Percentiles rank a stretch among this genome's conserved stretches.
Evolutionary conservation across 2,329 filamentous ascomycete genomes (phyloP).

Genomic region (Fusarium sp.): DNA sequence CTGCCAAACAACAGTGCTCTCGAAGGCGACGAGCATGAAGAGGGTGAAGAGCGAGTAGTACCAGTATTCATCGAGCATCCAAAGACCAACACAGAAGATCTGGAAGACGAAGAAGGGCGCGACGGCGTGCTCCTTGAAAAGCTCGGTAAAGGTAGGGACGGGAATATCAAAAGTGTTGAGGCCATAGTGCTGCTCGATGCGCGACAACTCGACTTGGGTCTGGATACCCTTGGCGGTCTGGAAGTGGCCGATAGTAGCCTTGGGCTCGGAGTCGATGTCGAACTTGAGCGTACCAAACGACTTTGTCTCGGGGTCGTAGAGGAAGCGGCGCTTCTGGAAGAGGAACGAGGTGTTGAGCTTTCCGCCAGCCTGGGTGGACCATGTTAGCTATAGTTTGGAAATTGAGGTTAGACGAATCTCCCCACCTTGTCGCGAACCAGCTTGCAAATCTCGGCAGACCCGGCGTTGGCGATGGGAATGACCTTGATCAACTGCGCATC

Average conservation of each 20-base stretch:
- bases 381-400: slow-evolving; percentile 26
- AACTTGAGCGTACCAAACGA: slow-evolving; percentile 88
- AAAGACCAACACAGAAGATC: slow-evolving; percentile 96
- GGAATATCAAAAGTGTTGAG: slow-evolving; percentile 97
- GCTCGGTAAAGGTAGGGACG: slow-evolving; percentile 92
- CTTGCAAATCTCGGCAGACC: slow-evolving; percentile 86
- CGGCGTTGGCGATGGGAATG: slow-evolving; percentile 89
- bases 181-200: slow-evolving; percentile 92
- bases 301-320: slow-evolving; percentile 78
- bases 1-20: slow-evolving; percentile 99
- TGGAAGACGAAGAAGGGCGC: slow-evolving; percentile 99
- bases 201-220: slow-evolving; percentile 79
- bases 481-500: slow-evolving; percentile 92
- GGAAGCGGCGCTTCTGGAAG: slow-evolving; percentile 97
- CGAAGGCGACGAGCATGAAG: slow-evolving; percentile 97
- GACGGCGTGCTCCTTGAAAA: slow-evolving; percentile 98
- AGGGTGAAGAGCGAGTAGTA: slow-evolving; percentile 99
- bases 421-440: slow-evolving; percentile 79
- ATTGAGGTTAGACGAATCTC: slow-evolving; percentile 5
- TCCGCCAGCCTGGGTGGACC: slow-evolving; percentile 67
- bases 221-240: slow-evolving; percentile 83
- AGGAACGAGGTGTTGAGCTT: slow-evolving; percentile 87
- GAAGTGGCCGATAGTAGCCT: slow-evolving; percentile 81
- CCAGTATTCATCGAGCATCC: slow-evolving; percentile 99
- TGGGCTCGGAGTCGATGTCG: slow-evolving; percentile 85